Base-by-base conservation (phyloP, 306 rosid species). In the Gynostemma pentaphyllum region DNA sequence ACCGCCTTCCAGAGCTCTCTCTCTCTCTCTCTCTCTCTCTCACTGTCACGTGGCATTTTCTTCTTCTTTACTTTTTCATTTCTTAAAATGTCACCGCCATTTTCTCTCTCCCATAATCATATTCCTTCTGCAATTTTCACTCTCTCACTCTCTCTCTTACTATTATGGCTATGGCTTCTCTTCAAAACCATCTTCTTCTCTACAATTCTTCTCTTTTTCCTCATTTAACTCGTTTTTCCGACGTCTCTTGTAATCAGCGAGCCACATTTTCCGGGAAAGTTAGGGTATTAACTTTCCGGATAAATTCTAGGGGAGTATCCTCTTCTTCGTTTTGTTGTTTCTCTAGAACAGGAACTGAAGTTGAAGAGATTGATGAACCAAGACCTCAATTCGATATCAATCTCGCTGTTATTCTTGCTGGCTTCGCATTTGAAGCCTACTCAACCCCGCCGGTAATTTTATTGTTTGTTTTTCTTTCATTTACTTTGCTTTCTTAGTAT, bases 351-450 rank as follows among this genome's bases (percentile, higher is more conserved):
- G 85, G 79, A 19, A 68, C 84, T 12, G 73, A 73, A 70, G 47
- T 87, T 40, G 80, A 83, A 27, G 75, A 73, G 36, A 74, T 18
- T 64, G 84, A 76, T n/a, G n/a, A n/a, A n/a, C n/a, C n/a, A 22
- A 67, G 83, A 41, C 92, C 89, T 66, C 81, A 81, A 0, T 91
- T 91, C 37, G 97, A 91, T 67, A 85, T 85, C 70, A 91, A 91
- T 66, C 90, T 91, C 41, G 97, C 92, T 0, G 96, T 91, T 13
- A 74, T 91, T 79, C 87, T 91, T 0, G 97, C 97, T 1, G 97
- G 96, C 4, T 91, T 87, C 57, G 92, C 97, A 0, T 91, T 91
- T 65, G 97, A 91, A 69, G 91, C 96, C 40, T 87, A 91, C 63
- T 34, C 87, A 34, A 83, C 71, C 47, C 97, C 97, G 3, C 79